Evolutionary conservation across 441 rosid species (phyloP).

Genomic region (Jatropha podagrica): DNA sequence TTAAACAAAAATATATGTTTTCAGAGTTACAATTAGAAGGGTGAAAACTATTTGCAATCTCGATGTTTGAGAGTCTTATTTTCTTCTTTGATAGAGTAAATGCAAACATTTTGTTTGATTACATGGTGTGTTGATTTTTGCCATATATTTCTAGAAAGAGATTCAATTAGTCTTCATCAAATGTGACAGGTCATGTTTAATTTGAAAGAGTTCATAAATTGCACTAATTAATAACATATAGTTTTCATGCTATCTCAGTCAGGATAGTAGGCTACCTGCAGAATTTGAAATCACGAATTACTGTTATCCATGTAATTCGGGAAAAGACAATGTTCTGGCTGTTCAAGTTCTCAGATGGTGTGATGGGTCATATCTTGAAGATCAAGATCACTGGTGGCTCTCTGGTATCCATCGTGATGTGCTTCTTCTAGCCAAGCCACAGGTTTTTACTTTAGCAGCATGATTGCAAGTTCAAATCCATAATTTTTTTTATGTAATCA

Average conservation of each 20-base stretch:
- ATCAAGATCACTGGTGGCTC: constrained; percentile 99
- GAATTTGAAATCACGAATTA: constrained; percentile 94
- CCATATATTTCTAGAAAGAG: neutral
- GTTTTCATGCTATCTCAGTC: constrained; percentile 52
- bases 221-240: constrained; percentile 26
- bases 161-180: neutral
- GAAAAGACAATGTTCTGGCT: constrained; percentile 82
- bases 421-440: constrained; percentile 95
- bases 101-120: neutral
- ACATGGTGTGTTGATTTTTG: constrained; percentile 1
- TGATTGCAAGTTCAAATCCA: neutral
- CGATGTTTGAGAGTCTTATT: neutral
- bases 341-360: constrained; percentile 99
- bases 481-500: neutral
- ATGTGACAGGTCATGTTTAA: neutral
- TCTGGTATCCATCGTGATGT: constrained; percentile 98
- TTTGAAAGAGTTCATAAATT: constrained; percentile 4
- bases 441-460: constrained; percentile 43
- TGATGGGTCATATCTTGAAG: constrained; percentile 99
- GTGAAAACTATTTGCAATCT: neutral
- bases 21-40: neutral
- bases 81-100: neutral
- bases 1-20: neutral
- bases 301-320: constrained; percentile 73
- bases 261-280: constrained; percentile 97